Evolutionary conservation across 345 rosid species (phyloP), one percentile per base, ranked within the genome.

Genomic region (Dovyalis caffra): DNA sequence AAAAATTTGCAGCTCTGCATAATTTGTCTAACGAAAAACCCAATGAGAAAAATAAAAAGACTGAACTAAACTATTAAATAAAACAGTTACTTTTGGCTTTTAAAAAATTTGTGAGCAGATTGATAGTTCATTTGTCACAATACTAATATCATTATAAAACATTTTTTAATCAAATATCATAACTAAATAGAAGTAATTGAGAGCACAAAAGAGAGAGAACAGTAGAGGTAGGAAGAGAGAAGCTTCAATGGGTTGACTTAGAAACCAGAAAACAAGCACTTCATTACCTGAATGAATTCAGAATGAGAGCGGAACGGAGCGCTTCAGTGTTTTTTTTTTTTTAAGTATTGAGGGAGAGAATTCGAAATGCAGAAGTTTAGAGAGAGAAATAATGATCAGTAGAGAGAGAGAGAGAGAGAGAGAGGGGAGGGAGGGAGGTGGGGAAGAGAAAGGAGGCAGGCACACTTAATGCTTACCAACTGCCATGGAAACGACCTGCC

Each of bases 401-500:
- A 47, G n/a, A n/a, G n/a, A n/a, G n/a, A 69, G 62, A 75, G 74
- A 67, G 49, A 64, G 61, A 63, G 66, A 31, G 68, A 70, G 63
- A 64, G 70, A 74, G 69, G 32, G 28, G 62, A 63, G 45, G 64
- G 23, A 38, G 23, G 58, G 21, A 7, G 11, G 73, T 6, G n/a
- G 14, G 47, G 47, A 43, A 43, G 47, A 43, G 47, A 43, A 2
- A 43, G 47, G 47, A 43, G 47, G 47, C 47, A 76, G 43, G 68
- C 81, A 83, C 87, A 86, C 83, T 87, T 83, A 90, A 86, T 88
- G 92, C 91, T 80, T 77, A 83, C 90, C 91, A 88, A 90, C 94
- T 84, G 89, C 91, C 86, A 76, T 76, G 81, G 74, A 76, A 76
- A 79, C 83, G 88, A 78, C 86, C 87, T 80, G 84, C 79, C 88